These are phyloP conservation scores for Aurinia saxatilis DNA, from an alignment of 345 rosid genomes.

Conservation along the genomic window DNA sequence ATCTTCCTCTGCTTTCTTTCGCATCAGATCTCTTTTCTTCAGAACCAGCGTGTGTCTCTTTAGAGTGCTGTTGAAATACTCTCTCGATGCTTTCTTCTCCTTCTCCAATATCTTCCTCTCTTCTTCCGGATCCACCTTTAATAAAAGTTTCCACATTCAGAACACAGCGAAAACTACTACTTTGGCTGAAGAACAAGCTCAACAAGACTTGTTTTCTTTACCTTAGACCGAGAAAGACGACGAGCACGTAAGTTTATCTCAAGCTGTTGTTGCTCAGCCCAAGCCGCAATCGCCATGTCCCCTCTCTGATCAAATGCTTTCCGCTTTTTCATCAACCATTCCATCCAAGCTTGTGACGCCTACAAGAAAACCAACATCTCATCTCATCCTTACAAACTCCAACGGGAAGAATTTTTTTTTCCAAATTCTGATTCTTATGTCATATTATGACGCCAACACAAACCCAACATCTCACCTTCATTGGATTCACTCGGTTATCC, in stretches of 20 bases:
- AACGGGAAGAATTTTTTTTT: neutral
- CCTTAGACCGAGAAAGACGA: constrained; percentile 87
- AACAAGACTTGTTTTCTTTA: constrained; percentile 13
- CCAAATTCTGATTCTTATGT: neutral
- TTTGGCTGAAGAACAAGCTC: neutral
- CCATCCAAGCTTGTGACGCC: constrained; percentile 99
- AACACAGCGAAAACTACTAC: neutral
- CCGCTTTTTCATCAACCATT: constrained; percentile 85
- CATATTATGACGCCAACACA: neutral
- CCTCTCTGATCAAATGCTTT: constrained; percentile 95
- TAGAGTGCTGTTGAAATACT: constrained; percentile 51
- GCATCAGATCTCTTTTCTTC: constrained; percentile 85
- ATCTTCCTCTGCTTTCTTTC: constrained; percentile 78
- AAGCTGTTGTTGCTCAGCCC: constrained; percentile 98
- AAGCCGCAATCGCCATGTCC: constrained; percentile 86
- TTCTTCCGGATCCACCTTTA: constrained; percentile 80
- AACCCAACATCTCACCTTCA: constrained; percentile 48
- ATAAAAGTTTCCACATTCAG: neutral
- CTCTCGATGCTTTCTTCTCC: constrained; percentile 78
- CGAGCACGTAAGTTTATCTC: constrained; percentile 79
- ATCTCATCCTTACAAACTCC: neutral
- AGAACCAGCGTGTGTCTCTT: constrained; percentile 75
- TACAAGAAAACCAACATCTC: constrained; percentile 19
- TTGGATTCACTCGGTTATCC: constrained; percentile 78
- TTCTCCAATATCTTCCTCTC: constrained; percentile 71